Conservation (phyloP, 2,329 filamentous ascomycete species). For the Kalmusia sp. region DNA sequence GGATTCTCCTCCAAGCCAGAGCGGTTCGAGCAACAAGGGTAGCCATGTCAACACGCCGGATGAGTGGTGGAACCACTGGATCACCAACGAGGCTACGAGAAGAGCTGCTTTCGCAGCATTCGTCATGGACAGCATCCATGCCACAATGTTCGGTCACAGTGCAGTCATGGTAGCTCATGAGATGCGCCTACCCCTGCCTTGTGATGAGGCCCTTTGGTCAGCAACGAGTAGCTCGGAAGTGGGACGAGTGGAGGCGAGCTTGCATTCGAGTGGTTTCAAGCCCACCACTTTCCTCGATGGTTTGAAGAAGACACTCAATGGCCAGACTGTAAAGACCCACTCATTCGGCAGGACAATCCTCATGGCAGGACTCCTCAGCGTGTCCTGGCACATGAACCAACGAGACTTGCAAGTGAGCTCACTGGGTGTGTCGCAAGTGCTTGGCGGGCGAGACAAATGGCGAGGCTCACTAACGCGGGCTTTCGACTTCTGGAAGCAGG, state of each 20-base stretch:
- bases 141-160: constrained; percentile 97
- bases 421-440: constrained; percentile 77
- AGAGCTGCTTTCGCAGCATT: constrained; percentile 93
- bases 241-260: constrained; percentile 78
- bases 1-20: constrained; percentile 77
- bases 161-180: constrained; percentile 97
- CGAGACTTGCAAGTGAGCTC: constrained; percentile 91
- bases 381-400: constrained; percentile 98
- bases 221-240: constrained; percentile 89
- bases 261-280: constrained; percentile 82
- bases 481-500: constrained; percentile 91
- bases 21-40: constrained; percentile 60
- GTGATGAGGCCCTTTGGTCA: constrained; percentile 91
- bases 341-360: constrained; percentile 91
- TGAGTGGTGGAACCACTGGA: constrained; percentile 96
- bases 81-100: constrained; percentile 88
- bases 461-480: constrained; percentile 82
- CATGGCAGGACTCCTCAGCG: constrained; percentile 91
- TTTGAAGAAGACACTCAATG: constrained; percentile 85
- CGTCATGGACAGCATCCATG: constrained; percentile 92
- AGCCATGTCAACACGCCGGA: constrained; percentile 74
- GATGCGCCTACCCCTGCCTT: constrained; percentile 88
- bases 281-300: constrained; percentile 89
- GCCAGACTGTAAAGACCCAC: constrained; percentile 87
- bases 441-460: constrained; percentile 92